Base-by-base conservation (phyloP, 495 filamentous ascomycete genomes). In the Penicillium cinerascens region DNA sequence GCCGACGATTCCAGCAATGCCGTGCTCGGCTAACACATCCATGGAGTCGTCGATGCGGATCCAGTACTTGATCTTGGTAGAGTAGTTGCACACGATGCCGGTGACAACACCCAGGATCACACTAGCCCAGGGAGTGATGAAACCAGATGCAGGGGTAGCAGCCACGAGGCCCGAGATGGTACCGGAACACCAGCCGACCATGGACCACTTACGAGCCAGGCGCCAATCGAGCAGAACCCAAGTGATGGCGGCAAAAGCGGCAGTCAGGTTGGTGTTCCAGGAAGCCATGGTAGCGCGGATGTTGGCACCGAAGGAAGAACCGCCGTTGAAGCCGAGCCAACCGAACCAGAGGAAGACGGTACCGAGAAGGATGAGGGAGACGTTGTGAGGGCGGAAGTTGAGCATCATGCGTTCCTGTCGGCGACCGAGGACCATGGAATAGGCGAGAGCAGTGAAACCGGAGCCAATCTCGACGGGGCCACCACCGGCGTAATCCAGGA, bases 401-500 rank as follows among this genome's bases (percentile, higher is more conserved):
- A 97, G 81, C 86, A 97, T 95, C 93, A 97, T 97, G 80, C 91
- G 95, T 78, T 97, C 93, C 76, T 97, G 93, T 47, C 95, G 90
- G 59, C 91, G 88, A 49, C 95, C 95, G 48, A 97, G 87, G 36
- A 97, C 88, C 85, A 89, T 84, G 15, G 91, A 95, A 75, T 97
- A 98, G 47, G 93, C 93, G 15, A 97, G 78, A 17, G 93, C 95
- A 22, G 89, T 89, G 68, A 96, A 74, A 55, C 93, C 93, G 41
- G 95, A 97, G 36, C 83, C 90, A 54, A 98, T 97, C 73, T 98
- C 93, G 82, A 98, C 93, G 63, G 93, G 95, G 26, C 92, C 93
- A 58, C 93, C 93, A 61, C 93, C 93, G 47, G 93, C 93, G 61
- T 97, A 98, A 73, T 98, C 93, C 64, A 96, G 76, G 38, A 95